Evolutionary conservation across 192 early-diverging fungal genomes (phyloP).

Genomic region (Entomortierella lignicola): DNA sequence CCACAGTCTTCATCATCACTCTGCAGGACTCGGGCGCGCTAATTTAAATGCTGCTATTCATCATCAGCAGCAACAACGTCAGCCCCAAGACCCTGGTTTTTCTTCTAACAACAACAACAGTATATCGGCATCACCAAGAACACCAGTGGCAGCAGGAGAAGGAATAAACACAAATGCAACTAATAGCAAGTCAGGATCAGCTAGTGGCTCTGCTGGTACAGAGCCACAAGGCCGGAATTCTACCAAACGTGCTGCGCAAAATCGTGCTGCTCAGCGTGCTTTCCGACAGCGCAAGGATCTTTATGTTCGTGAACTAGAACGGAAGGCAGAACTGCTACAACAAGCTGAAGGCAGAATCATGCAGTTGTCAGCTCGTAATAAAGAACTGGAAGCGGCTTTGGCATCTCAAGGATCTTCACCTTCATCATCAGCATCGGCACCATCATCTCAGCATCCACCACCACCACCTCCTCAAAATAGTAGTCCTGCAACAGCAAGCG

Average conservation of each 20-base stretch:
- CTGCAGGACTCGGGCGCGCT: slow-evolving; percentile 29
- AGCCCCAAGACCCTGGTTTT: background rate
- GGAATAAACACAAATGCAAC: background rate
- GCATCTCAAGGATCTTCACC: background rate
- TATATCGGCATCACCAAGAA: background rate
- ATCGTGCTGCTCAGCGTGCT: slow-evolving; percentile 90
- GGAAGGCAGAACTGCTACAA: slow-evolving; percentile 71
- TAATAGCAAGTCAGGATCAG: slow-evolving; percentile 6
- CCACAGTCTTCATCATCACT: slow-evolving; percentile 20
- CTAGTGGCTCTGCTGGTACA: slow-evolving; percentile 21
- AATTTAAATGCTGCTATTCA: slow-evolving; percentile 34
- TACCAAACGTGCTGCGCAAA: slow-evolving; percentile 87
- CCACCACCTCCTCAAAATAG: background rate
- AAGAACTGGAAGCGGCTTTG: slow-evolving; percentile 15
- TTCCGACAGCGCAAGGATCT: slow-evolving; percentile 89
- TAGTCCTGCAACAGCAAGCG: background rate
- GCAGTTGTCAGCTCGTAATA: slow-evolving; percentile 29
- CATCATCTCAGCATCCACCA: background rate
- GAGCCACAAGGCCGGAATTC: slow-evolving; percentile 51
- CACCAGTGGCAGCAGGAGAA: background rate
- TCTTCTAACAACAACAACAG: background rate
- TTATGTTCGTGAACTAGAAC: slow-evolving; percentile 85
- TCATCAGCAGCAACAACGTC: slow-evolving; percentile 19
- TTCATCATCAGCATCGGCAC: background rate
- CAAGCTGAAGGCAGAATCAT: slow-evolving; percentile 57